Evolutionary conservation across 2,329 filamentous ascomycete species (phyloP).

Genomic region (Paraphaeosphaeria sporulosa): DNA sequence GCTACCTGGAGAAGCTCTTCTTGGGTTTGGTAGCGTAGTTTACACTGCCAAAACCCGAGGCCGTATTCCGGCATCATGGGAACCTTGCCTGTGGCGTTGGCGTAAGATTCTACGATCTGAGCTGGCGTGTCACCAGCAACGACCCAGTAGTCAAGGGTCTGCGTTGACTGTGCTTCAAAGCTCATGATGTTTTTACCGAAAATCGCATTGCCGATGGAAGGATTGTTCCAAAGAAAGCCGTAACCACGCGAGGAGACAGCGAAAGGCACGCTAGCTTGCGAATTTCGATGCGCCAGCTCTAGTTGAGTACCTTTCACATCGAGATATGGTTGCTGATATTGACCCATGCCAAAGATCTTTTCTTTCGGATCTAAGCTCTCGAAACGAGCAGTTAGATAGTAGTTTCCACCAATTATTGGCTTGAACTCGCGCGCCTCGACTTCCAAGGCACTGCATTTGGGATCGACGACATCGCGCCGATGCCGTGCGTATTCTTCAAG

Average conservation of each 20-base stretch:
- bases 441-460: slow-evolving; percentile 65
- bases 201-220: slow-evolving; percentile 66
- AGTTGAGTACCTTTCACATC: slow-evolving; percentile 69
- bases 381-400: slow-evolving; percentile 65
- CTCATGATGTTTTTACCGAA: slow-evolving; percentile 68
- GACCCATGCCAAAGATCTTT: slow-evolving; percentile 73
- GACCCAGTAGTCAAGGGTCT: slow-evolving; percentile 69
- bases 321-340: slow-evolving; percentile 71
- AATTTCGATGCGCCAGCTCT: slow-evolving; percentile 72
- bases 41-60: slow-evolving; percentile 74
- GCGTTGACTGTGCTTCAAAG: slow-evolving; percentile 68
- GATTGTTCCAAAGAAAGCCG: slow-evolving; percentile 73
- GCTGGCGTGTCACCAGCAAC: slow-evolving; percentile 64
- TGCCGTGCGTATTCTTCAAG: slow-evolving; percentile 64
- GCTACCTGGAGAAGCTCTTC: slow-evolving; percentile 68
- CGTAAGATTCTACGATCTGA: slow-evolving; percentile 65
- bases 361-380: slow-evolving; percentile 64
- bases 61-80: slow-evolving; percentile 75
- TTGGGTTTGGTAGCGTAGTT: slow-evolving; percentile 70
- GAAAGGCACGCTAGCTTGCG: slow-evolving; percentile 71
- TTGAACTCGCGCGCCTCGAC: slow-evolving; percentile 67
- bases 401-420: slow-evolving; percentile 58
- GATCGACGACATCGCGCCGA: slow-evolving; percentile 60
- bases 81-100: slow-evolving; percentile 63
- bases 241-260: slow-evolving; percentile 67